Base-by-base conservation (phyloP, 164 flowering plant species). In the Stephania cephalantha region DNA sequence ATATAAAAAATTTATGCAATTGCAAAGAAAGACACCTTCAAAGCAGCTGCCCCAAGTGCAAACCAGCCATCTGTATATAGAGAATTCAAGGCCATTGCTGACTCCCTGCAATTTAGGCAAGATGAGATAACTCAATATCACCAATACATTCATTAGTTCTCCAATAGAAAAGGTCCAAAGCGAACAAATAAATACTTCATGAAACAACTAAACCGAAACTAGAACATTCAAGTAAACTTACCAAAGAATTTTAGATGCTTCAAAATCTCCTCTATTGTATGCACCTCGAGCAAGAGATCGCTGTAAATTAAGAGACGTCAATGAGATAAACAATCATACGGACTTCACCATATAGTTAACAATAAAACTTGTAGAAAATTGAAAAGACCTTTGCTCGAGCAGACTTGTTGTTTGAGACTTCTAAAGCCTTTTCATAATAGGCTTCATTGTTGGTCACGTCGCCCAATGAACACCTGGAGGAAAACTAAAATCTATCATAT, bases 21-120 rank as follows among this genome's bases (percentile, higher is more conserved):
- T 25, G 25, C 31, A 72, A 31, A 55, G 18, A 55, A 42, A 11
- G 71, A 55, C 77, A 88, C 97, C 94, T 95, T 95, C 79, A 95
- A 77, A 12, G 98, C 97, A 84, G 99, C 99, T 77, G 97, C 91
- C 68, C 98, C 99, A 71, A 95, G 89, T 22, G 98, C 97, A 87
- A 95, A 95, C 99, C 99, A 95, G 45, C 99, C 99, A 89, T 91
- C 97, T 50, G 97, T 91, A 85, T 85, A 87, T 82, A 93, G 76
- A 53, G 99, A 90, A 86, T 95, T 95, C 81, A 95, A 64, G 46
- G 93, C 87, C 99, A 95, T 83, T 20, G 99, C 98, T 73, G 95
- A 85, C 71, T 88, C 97, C 99, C 97, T 93, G 78, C 70, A 46
- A 79, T 20, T 46, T 10, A 73, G 79, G 1, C 2, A 61, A 74